Percentiles rank a stretch among this genome's conserved stretches.
Conservation (phyloP, 1,139 yeast species). For the Debaryomyces coudertii region DNA sequence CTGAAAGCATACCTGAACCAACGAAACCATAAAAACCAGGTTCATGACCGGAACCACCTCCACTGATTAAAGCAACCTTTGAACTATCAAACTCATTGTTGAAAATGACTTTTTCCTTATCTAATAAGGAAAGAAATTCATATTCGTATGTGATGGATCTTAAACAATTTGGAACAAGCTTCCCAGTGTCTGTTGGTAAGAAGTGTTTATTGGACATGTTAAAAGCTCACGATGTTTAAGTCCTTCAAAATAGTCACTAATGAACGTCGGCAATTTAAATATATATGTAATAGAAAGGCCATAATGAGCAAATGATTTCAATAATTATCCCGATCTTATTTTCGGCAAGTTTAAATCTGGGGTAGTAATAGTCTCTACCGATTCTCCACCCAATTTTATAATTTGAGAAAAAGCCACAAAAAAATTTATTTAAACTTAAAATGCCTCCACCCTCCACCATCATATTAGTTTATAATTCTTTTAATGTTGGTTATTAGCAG, state of each 20-base stretch:
- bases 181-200: conserved; percentile 23
- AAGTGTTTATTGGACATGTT: conserved; percentile 20
- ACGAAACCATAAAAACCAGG: conserved; percentile 51
- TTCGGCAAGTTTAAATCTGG: not conserved
- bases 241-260: not conserved
- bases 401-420: not conserved
- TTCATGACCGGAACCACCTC: conserved; percentile 54
- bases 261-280: not conserved
- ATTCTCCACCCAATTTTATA: not conserved
- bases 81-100: conserved; percentile 29
- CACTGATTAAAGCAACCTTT: conserved; percentile 40
- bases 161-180: conserved; percentile 23
- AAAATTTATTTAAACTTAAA: no score
- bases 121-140: conserved; percentile 22
- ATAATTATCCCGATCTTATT: not conserved
- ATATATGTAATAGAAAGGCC: not conserved
- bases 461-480: not conserved
- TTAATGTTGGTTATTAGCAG: not conserved
- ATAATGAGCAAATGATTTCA: not conserved
- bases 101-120: conserved; percentile 39
- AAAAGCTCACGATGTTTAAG: not conserved
- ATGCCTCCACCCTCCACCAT: not conserved
- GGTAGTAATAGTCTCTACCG: not conserved
- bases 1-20: conserved; percentile 47
- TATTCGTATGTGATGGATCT: conserved; percentile 20